Evolutionary conservation across 2,329 filamentous ascomycete genomes (phyloP), one percentile per base, ranked within the genome.

Genomic region (Thelonectria discophora): DNA sequence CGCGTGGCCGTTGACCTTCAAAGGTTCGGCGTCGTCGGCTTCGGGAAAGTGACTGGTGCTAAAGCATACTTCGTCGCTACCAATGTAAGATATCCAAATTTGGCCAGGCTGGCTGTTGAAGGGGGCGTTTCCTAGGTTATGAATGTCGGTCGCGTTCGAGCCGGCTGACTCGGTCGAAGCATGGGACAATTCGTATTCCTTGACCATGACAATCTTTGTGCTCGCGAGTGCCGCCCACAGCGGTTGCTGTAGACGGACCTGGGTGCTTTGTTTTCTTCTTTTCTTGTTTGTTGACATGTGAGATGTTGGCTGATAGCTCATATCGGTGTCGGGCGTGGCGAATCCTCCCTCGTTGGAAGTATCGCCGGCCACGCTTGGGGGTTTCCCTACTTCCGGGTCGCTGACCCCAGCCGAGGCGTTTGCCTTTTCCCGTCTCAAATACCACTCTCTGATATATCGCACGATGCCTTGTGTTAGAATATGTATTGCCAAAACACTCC

Each of bases 191-290:
- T 93, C 90, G 70, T 92, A 92, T 78, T 93, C 94, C 80, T 97
- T 95, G 74, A 96, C 89, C 79, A 97, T 93, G 71, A 95, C 94
- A 75, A 97, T 94, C 83, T 97, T 97, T 74, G 94, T 97, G 79
- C 93, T 97, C 53, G 94, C 94, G 70, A 97, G 86, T 49, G 94
- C 94, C 66, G 94, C 93, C 94, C 94, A 97, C 67, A 97, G 86
- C 50, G 94, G 94, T 79, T 97, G 94, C 74, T 93, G 89, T 75
- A 93, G 92, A 76, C 94, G 86, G 68, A 97, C 93, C 77, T 95
- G 92, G 60, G 93, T 93, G 74, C 92, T 94, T 79, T 97, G 93
- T 80, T 95, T 94, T 79, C 91, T 88, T 80, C 92, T 90, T 80
- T 93, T 95, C 79, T 95, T 96, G 65, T 85, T 87, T 81, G 79